phyloP scores from a whole-genome alignment of 2,329 filamentous ascomycete species.

The Cordyceps cicadae region DNA sequence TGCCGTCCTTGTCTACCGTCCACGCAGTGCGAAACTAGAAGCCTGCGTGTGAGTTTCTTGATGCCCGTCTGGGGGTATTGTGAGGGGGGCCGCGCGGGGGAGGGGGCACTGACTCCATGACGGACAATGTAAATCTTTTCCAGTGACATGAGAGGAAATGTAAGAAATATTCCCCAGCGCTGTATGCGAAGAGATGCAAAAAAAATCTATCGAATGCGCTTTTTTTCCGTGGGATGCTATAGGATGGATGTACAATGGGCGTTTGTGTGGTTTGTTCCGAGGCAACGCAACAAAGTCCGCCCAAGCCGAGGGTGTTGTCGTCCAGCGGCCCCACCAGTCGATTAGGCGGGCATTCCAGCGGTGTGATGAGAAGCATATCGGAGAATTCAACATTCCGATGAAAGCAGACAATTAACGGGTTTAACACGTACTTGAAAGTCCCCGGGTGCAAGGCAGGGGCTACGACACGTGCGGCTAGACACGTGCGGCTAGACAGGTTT shows the following conservation, averaged over 20 bases:
- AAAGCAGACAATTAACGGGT: background rate
- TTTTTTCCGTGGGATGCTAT: background rate
- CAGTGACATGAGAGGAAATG: slow-evolving; percentile 45
- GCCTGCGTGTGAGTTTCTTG: background rate
- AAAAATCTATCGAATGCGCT: background rate
- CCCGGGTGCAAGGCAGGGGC: too few relatives aligned
- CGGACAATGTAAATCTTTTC: slow-evolving; percentile 66
- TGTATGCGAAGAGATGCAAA: too few relatives aligned
- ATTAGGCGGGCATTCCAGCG: background rate
- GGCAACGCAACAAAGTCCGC: background rate
- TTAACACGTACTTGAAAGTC: background rate
- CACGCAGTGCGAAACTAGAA: slow-evolving; percentile 81
- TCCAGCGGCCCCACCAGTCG: background rate
- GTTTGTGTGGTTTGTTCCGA: background rate
- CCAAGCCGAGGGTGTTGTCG: background rate
- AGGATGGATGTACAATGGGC: background rate
- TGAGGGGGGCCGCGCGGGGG: too few relatives aligned
- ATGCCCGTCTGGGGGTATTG: too few relatives aligned
- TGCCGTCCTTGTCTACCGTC: slow-evolving; percentile 77
- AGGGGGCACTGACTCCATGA: slow-evolving; percentile 60
- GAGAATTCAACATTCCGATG: background rate
- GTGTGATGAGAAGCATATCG: background rate
- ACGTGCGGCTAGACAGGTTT: background rate
- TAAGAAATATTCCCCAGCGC: background rate
- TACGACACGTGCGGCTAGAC: too few relatives aligned